Evolutionary conservation across 1,284 basidiomycete genomes (phyloP).

Genomic region (Kalmanozyma brasiliensis): DNA sequence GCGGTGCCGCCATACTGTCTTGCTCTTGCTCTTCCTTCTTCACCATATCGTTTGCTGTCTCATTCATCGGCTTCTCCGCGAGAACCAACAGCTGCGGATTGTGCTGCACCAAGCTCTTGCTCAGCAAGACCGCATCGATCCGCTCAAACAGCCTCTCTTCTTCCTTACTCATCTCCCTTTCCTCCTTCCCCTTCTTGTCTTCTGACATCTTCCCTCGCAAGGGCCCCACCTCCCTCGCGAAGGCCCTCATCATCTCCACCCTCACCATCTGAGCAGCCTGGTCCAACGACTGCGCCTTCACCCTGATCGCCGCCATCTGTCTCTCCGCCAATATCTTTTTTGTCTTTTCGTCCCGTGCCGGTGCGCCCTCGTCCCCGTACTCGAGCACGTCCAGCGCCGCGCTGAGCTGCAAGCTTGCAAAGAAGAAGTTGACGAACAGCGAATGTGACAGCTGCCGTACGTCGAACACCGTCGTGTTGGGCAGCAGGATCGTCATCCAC

Average conservation of each 20-base stretch:
- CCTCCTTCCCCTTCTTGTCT: not conserved
- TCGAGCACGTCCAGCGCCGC: conserved; percentile 69
- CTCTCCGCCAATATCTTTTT: conserved; percentile 1
- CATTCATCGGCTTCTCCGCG: not conserved
- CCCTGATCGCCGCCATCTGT: conserved; percentile 16
- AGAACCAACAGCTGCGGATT: conserved; percentile 9
- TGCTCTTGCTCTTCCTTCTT: not conserved
- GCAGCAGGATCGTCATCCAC: conserved; percentile 73
- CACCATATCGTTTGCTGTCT: not conserved
- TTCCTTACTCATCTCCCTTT: conserved; percentile 14
- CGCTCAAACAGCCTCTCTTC: conserved; percentile 16
- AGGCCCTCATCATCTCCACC: not conserved
- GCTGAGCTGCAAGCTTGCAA: conserved; percentile 77
- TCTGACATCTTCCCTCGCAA: conserved; percentile 1
- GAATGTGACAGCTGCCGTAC: conserved; percentile 81
- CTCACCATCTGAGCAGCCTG: conserved; percentile 2
- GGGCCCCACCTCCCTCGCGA: conserved; percentile 17
- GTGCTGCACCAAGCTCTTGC: conserved; percentile 23
- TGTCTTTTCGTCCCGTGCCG: conserved; percentile 2
- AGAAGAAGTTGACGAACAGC: conserved; percentile 77
- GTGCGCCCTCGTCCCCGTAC: conserved; percentile 22
- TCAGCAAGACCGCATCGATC: conserved; percentile 25
- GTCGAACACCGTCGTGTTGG: conserved; percentile 76
- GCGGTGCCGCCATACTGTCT: not conserved
- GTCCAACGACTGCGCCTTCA: conserved; percentile 4